Percentiles rank a stretch among this genome's conserved stretches.
Evolutionary conservation across 2,329 filamentous ascomycete genomes (phyloP).

Genomic region (Teratosphaeria gauchensis): DNA sequence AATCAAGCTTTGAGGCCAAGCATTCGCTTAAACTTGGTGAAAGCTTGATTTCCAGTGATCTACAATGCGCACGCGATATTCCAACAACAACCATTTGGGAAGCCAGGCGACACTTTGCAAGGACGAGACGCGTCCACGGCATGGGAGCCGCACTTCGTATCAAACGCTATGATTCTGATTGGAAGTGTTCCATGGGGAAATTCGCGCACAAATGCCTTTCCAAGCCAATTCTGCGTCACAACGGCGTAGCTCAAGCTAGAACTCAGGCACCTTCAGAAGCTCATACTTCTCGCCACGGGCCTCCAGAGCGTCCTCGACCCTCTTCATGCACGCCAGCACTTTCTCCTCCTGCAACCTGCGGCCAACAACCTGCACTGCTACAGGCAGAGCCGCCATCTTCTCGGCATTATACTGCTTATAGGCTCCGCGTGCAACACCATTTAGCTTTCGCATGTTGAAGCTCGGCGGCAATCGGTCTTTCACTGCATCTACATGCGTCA

Average conservation of each 20-base stretch:
- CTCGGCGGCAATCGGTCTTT: slow-evolving; percentile 55
- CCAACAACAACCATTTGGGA: not conserved
- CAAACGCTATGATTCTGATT: not conserved
- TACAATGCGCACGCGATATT: not conserved
- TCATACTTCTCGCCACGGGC: slow-evolving; percentile 41
- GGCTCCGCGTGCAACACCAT: slow-evolving; percentile 70
- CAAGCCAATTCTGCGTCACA: not conserved
- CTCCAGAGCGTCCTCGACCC: slow-evolving; percentile 64
- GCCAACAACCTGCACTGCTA: slow-evolving; percentile 76
- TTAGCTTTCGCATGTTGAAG: slow-evolving; percentile 56
- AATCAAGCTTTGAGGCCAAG: not conserved
- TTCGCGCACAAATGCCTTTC: not conserved
- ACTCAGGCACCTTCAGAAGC: slow-evolving; percentile 30
- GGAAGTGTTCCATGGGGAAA: too few relatives aligned
- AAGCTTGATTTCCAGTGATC: not conserved
- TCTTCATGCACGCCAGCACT: slow-evolving; percentile 70
- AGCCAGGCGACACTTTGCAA: not conserved
- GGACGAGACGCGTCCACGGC: not conserved
- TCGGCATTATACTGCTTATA: slow-evolving; percentile 77
- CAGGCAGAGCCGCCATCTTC: slow-evolving; percentile 79
- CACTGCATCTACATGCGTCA: slow-evolving; percentile 68
- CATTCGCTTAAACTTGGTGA: too few relatives aligned
- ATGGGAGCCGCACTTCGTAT: not conserved
- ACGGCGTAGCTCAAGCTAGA: not conserved
- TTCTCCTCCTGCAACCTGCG: slow-evolving; percentile 77